phyloP scores from a whole-genome alignment of 2,329 filamentous ascomycete species.

The Sclerotinia subarctica region DNA sequence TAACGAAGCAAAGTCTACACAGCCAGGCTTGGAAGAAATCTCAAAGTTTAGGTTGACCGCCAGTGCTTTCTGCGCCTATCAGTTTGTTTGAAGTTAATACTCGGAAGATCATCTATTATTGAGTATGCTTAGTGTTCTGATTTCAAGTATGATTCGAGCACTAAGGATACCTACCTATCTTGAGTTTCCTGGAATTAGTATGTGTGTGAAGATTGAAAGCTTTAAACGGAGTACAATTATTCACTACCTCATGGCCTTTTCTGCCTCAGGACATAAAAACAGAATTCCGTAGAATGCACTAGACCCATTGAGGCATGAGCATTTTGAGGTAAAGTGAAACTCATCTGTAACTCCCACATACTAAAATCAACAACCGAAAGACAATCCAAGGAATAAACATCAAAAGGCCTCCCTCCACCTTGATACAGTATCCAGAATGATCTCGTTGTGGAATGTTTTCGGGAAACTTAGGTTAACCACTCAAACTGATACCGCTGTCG shows the following conservation, averaged over 20 bases:
- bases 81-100: background rate
- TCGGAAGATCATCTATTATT: background rate
- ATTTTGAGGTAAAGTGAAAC: background rate
- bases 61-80: too few relatives aligned
- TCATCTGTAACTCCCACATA: background rate
- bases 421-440: background rate
- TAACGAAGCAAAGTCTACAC: background rate
- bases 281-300: background rate
- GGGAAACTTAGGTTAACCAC: background rate
- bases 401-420: too few relatives aligned
- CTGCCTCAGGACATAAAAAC: too few relatives aligned
- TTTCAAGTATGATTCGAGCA: background rate
- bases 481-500: background rate
- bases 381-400: background rate
- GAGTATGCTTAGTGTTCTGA: background rate
- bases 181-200: background rate
- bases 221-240: background rate
- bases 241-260: too few relatives aligned
- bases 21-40: background rate
- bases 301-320: background rate
- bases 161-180: background rate
- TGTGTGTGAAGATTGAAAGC: background rate
- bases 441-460: background rate
- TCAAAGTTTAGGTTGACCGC: too few relatives aligned
- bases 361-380: background rate